These are phyloP conservation scores for Millerago galiae DNA, from an alignment of 805 yeast species.

Conservation along the genomic window DNA sequence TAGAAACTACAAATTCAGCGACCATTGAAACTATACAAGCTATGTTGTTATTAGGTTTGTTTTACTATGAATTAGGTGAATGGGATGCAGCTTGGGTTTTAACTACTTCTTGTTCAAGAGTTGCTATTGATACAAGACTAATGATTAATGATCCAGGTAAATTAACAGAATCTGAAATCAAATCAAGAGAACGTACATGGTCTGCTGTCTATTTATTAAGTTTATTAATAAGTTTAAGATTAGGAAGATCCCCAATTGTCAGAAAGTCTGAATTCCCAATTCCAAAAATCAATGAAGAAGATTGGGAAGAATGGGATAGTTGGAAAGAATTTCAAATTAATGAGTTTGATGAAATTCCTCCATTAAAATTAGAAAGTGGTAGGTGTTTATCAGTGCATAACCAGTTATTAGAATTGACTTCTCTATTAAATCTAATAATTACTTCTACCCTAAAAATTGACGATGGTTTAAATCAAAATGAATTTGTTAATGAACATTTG, in stretches of 20 bases:
- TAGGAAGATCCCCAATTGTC: not conserved
- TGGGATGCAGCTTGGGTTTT: not conserved
- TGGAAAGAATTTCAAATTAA: not conserved
- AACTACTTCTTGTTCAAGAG: not conserved
- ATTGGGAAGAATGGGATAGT: slow-evolving; percentile 1
- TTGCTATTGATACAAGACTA: not conserved
- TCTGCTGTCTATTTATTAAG: not conserved
- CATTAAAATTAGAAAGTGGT: not conserved
- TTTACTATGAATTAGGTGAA: not conserved
- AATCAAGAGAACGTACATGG: not conserved
- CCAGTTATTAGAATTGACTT: not conserved
- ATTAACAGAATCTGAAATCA: not conserved
- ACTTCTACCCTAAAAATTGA: not conserved
- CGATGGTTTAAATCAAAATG: not conserved
- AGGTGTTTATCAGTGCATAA: not conserved
- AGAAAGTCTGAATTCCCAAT: not conserved
- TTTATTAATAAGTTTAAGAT: not conserved
- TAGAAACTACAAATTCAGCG: not conserved
- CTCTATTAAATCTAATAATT: not conserved
- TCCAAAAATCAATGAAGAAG: not conserved
- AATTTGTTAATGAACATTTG: not conserved
- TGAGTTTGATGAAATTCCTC: not conserved
- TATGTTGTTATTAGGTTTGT: not conserved
- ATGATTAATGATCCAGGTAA: not conserved
- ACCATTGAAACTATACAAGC: not conserved